Evolutionary conservation across 208 protist species (phyloP).

Genomic region (Trypanosoma avium): DNA sequence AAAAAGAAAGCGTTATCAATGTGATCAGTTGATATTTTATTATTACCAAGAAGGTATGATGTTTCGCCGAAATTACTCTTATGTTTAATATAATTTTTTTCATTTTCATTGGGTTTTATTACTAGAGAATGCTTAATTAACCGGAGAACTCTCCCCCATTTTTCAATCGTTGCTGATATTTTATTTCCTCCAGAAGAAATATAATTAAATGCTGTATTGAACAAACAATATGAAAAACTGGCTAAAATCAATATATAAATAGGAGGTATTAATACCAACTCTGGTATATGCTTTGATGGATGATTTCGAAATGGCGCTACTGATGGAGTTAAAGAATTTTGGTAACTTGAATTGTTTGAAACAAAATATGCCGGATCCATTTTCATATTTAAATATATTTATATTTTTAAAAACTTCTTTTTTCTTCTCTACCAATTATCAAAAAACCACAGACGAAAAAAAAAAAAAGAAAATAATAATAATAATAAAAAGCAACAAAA

Average conservation of each 20-base stretch:
- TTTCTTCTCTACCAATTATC: background rate
- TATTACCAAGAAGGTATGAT: background rate
- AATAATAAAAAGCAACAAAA: too few relatives aligned
- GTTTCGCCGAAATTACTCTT: slow-evolving; percentile 3
- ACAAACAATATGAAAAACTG: slow-evolving; percentile 31
- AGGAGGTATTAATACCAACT: slow-evolving; percentile 44
- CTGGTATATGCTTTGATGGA: background rate
- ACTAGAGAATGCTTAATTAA: slow-evolving; percentile 35
- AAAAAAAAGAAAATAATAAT: slow-evolving; percentile 21
- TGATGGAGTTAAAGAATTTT: background rate
- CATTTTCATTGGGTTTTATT: slow-evolving; percentile 16
- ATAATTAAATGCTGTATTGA: slow-evolving; percentile 44
- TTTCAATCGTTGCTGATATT: slow-evolving; percentile 27
- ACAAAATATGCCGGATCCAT: background rate
- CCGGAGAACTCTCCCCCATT: slow-evolving; percentile 38
- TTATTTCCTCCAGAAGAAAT: slow-evolving; percentile 12
- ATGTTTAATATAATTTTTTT: background rate
- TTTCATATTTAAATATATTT: slow-evolving; percentile 6
- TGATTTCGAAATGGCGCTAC: background rate
- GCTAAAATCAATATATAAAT: slow-evolving; percentile 34
- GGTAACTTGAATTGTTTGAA: background rate
- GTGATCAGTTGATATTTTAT: background rate
- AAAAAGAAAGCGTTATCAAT: slow-evolving; percentile 25
- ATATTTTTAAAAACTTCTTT: slow-evolving; percentile 12
- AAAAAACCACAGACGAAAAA: slow-evolving; percentile 3